Evolutionary conservation across 257 asterid genomes (phyloP), one percentile per base, ranked within the genome.

Genomic region (Nicotiana paniculata): DNA sequence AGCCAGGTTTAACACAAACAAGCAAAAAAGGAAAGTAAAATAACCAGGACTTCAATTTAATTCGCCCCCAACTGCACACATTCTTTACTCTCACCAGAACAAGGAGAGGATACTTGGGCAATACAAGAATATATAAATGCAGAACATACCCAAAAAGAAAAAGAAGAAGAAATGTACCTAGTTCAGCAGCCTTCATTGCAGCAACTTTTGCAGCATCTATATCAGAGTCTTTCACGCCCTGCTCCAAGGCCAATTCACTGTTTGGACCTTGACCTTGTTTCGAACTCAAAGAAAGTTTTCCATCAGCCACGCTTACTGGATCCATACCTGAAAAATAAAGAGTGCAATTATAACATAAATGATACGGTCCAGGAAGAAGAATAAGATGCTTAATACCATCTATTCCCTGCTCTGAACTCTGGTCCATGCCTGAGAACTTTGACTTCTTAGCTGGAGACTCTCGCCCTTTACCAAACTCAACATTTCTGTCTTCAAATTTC

Each of bases 171-270:
- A 9, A 24, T 74, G 35, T 66, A 91, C 99, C 98, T 87, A 91
- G 85, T 87, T 96, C 98, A 85, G 99, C 99, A 76, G 98, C 99
- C 88, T 89, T 96, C 93, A 94, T 88, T 48, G 99, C 99, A 88
- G 97, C 98, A 84, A 92, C 76, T 88, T 90, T 96, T 51, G 98
- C 99, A 81, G 97, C 97, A 87, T 91, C 96, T 66, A 96, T 90
- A 87, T 94, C 98, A 81, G 98, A 90, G 83, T 92, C 97, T 43
- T 90, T 91, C 89, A 91, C 90, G 55, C 28, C 88, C 87, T 89
- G 88, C 88, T 92, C 93, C 37, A 93, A 85, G 35, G 90, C 70
- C 82, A 88, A 92, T 85, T 83, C 67, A 85, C 79, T 61, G 30
- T 64, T 65, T 81, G 77, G 62, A 80, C 69, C 86, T 79, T 54